Evolutionary conservation across 192 early-diverging fungal genomes (phyloP).

Genomic region (Geranomyces variabilis): DNA sequence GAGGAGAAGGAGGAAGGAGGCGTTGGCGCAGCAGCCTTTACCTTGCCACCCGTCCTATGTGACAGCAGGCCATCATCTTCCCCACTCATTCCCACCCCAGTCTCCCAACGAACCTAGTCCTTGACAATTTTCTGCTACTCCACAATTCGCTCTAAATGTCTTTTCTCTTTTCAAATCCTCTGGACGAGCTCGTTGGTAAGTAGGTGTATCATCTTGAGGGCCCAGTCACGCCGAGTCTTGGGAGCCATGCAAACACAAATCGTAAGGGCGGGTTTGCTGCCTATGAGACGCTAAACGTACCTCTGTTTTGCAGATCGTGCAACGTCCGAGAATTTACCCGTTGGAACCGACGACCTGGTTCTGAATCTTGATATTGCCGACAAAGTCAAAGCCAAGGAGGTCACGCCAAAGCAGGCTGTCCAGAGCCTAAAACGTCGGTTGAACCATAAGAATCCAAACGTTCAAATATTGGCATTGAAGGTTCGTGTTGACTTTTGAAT

Average conservation of each 20-base stretch:
- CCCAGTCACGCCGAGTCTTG: too few species aligned
- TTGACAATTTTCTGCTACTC: too few species aligned
- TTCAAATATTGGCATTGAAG: slow-evolving; percentile 84
- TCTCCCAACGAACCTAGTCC: too few species aligned
- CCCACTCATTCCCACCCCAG: too few species aligned
- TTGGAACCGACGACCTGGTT: slow-evolving; percentile 81
- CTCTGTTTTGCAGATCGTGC: slow-evolving; percentile 69
- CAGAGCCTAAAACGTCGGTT: slow-evolving; percentile 78
- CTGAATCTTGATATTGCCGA: slow-evolving; percentile 90
- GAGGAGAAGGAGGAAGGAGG: too few species aligned
- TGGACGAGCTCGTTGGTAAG: slow-evolving; percentile 50
- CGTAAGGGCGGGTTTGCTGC: too few species aligned
- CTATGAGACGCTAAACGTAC: background rate
- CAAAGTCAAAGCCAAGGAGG: slow-evolving; percentile 82
- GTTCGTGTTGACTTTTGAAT: too few species aligned
- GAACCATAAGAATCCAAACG: slow-evolving; percentile 91
- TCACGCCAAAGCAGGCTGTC: slow-evolving; percentile 72
- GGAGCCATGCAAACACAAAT: too few species aligned
- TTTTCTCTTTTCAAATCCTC: slow-evolving; percentile 42
- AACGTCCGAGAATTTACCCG: slow-evolving; percentile 87
- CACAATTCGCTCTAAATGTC: slow-evolving; percentile 16
- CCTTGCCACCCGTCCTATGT: too few species aligned
- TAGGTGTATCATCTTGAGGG: background rate
- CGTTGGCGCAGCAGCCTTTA: too few species aligned
- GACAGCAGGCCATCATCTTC: too few species aligned